Conservation (phyloP, 768 basidiomycete genomes). For the Naematelia aurantialba region DNA sequence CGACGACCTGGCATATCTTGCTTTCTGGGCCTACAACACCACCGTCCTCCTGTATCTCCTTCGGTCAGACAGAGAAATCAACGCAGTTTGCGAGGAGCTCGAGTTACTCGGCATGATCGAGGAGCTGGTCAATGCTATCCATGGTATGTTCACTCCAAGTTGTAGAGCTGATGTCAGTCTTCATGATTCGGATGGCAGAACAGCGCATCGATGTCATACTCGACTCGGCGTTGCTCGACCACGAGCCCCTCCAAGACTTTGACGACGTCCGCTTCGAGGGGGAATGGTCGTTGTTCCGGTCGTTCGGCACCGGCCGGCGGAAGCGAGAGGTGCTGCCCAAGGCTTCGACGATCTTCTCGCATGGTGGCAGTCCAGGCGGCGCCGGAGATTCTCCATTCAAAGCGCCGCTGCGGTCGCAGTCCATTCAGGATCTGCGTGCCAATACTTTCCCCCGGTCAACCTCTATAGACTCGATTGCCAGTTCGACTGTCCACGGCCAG, state of each 20-base stretch:
- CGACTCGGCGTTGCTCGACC: constrained; percentile 76
- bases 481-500: constrained; percentile 1
- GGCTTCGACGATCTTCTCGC: constrained; percentile 16
- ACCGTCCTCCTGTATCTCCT: constrained; percentile 87
- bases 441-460: constrained; percentile 10
- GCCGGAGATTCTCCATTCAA: constrained; percentile 30
- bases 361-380: constrained; percentile 7
- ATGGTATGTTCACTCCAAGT: constrained; percentile 58
- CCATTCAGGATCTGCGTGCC: constrained; percentile 20
- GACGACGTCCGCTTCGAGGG: constrained; percentile 88
- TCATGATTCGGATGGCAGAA: constrained; percentile 90
- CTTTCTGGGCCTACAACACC: constrained; percentile 93
- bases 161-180: constrained; percentile 59
- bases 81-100: constrained; percentile 73
- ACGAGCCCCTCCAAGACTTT: constrained; percentile 67
- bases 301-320: constrained; percentile 48
- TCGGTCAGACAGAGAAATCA: constrained; percentile 50
- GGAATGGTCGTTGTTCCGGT: constrained; percentile 66
- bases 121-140: constrained; percentile 90
- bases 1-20: constrained; percentile 77
- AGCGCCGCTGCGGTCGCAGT: constrained; percentile 18
- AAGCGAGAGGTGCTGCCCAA: constrained; percentile 34
- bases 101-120: constrained; percentile 81
- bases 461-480: constrained; percentile 15
- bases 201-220: constrained; percentile 79